Percentiles rank a stretch among this genome's conserved stretches.
These are phyloP conservation scores for Cinnamomum micranthum DNA, from an alignment of 164 flowering plant species.

Conservation along the genomic window DNA sequence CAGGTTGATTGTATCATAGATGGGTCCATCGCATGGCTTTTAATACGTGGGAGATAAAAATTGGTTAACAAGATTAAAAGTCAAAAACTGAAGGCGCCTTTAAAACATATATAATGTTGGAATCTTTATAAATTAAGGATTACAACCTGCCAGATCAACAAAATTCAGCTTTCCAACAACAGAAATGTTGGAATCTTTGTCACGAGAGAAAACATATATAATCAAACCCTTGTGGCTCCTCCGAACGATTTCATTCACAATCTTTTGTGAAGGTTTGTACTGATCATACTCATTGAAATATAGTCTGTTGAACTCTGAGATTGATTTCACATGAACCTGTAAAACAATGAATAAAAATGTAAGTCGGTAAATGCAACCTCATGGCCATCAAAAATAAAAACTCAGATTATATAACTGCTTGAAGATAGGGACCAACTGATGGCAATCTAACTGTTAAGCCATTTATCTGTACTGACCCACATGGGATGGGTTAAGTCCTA, in stretches of 20 bases:
- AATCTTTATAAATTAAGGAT: background rate
- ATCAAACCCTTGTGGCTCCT: conserved; percentile 62
- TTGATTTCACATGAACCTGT: conserved; percentile 53
- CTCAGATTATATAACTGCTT: background rate
- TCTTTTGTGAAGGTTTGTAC: conserved; percentile 35
- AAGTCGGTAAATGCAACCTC: background rate
- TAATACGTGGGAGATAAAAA: no score
- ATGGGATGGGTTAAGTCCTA: background rate
- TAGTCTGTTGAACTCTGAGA: conserved; percentile 46
- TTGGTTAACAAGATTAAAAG: no score
- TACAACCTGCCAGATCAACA: conserved; percentile 71
- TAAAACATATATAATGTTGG: no score
- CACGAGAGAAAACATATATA: conserved; percentile 32
- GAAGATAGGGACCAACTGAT: background rate
- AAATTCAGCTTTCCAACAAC: conserved; percentile 55
- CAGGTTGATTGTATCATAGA: no score
- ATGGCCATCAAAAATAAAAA: background rate
- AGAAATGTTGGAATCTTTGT: conserved; percentile 18
- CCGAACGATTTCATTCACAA: conserved; percentile 19
- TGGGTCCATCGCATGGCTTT: no score
- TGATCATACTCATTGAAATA: conserved; percentile 19
- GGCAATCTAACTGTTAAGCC: background rate
- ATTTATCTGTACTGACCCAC: no score
- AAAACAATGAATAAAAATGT: conserved; percentile 2
- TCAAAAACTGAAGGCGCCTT: no score